Conservation (phyloP, 164 flowering plant genomes). For the Amborella trichopoda region DNA sequence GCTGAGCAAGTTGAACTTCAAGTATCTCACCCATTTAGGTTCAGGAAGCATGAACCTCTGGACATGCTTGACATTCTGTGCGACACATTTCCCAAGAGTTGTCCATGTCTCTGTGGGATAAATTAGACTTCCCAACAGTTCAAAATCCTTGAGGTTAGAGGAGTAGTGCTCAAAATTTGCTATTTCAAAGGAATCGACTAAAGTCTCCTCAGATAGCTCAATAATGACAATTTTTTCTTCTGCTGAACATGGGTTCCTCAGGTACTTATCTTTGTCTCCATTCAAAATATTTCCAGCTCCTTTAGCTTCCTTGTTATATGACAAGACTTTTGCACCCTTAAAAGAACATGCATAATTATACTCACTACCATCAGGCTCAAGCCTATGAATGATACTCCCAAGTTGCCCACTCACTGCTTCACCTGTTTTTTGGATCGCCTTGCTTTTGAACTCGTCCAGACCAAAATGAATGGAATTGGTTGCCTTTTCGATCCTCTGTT, state of each 20-base stretch:
- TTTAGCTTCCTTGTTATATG: conserved; percentile 67
- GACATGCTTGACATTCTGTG: conserved; percentile 59
- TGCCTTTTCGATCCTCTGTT: conserved; percentile 17
- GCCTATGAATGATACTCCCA: conserved; percentile 49
- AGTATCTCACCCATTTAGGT: conserved; percentile 76
- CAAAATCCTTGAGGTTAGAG: conserved; percentile 75
- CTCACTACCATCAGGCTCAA: conserved; percentile 61
- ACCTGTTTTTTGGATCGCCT: conserved; percentile 27
- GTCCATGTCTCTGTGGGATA: conserved; percentile 66
- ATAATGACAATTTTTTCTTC: conserved; percentile 54
- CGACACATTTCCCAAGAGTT: conserved; percentile 45
- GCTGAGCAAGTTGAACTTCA: conserved; percentile 50
- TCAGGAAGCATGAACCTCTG: conserved; percentile 59
- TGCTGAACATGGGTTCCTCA: conserved; percentile 77
- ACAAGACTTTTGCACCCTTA: conserved; percentile 81
- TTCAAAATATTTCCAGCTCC: conserved; percentile 70
- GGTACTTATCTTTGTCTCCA: conserved; percentile 65
- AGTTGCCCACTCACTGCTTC: conserved; percentile 14
- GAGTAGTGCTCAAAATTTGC: conserved; percentile 88
- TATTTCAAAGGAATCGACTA: conserved; percentile 62
- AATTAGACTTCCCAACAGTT: conserved; percentile 50
- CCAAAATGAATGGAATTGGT: conserved; percentile 28
- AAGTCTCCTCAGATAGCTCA: conserved; percentile 73
- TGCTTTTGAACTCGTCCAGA: conserved; percentile 47
- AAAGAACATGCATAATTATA: conserved; percentile 73